Percentiles rank a stretch among this genome's conserved stretches.
Conservation (phyloP, 2,329 filamentous ascomycete genomes). For the Sporothrix euskadiensis region DNA sequence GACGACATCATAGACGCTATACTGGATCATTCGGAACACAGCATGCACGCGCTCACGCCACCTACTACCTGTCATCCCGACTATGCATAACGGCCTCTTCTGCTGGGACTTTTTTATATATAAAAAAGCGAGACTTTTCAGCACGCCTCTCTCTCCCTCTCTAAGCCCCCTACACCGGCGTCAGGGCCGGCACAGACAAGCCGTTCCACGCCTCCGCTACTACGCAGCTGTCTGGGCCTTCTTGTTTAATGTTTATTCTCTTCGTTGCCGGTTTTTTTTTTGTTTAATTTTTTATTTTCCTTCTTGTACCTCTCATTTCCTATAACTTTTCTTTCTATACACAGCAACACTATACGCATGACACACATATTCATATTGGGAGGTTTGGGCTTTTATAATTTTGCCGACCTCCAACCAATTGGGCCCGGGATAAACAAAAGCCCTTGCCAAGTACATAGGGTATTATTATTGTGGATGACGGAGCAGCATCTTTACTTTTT, state of each 20-base stretch:
- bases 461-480: conserved; percentile 34
- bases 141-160: too few relatives aligned
- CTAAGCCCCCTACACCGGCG: neutral
- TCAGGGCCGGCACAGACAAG: neutral
- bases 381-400: neutral
- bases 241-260: conserved; percentile 11
- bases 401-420: neutral
- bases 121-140: neutral
- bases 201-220: neutral
- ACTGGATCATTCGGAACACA: neutral
- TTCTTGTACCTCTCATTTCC: conserved; percentile 32
- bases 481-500: conserved; percentile 34
- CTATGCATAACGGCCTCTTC: too few relatives aligned
- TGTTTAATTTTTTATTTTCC: conserved; percentile 19
- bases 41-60: neutral
- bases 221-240: neutral
- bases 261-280: neutral
- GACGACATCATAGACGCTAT: conserved; percentile 15
- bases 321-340: conserved; percentile 37
- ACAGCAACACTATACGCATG: conserved; percentile 39
- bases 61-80: neutral
- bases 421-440: neutral
- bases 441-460: conserved; percentile 32
- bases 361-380: conserved; percentile 26
- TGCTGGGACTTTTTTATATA: neutral